Evolutionary conservation across 192 early-diverging fungal genomes (phyloP).

Genomic region (Geranomyces variabilis): DNA sequence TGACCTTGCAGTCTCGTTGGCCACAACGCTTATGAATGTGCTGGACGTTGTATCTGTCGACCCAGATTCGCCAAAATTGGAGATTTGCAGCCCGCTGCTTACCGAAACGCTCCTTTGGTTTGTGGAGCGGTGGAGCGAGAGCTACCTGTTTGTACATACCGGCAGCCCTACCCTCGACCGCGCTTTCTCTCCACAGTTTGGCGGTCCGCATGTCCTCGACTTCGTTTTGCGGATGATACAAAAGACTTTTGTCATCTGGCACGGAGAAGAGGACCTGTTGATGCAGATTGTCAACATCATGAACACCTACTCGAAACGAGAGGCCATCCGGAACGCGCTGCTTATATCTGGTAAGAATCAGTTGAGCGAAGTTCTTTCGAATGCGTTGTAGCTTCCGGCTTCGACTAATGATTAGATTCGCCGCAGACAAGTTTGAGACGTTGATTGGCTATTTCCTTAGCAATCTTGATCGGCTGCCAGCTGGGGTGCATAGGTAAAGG

Average conservation of each 20-base stretch:
- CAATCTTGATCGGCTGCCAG: slow-evolving; percentile 60
- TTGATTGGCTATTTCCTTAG: slow-evolving; percentile 64
- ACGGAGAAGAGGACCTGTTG: slow-evolving; percentile 70
- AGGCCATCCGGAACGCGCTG: slow-evolving; percentile 48
- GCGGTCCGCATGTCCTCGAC: slow-evolving; percentile 60
- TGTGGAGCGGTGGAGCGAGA: slow-evolving; percentile 71
- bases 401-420: not conserved
- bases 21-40: slow-evolving; percentile 52
- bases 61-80: slow-evolving; percentile 44
- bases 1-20: slow-evolving; percentile 57
- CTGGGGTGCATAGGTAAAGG: slow-evolving; percentile 60
- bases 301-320: slow-evolving; percentile 31
- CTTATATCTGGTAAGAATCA: slow-evolving; percentile 43
- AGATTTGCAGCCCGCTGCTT: slow-evolving; percentile 71
- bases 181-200: slow-evolving; percentile 62
- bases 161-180: slow-evolving; percentile 45
- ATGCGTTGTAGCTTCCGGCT: not conserved
- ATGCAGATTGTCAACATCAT: slow-evolving; percentile 37
- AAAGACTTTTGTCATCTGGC: slow-evolving; percentile 70
- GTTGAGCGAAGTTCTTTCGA: not conserved
- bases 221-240: slow-evolving; percentile 64
- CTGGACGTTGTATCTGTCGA: slow-evolving; percentile 60
- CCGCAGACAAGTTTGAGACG: slow-evolving; percentile 31
- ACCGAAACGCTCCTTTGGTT: slow-evolving; percentile 76
- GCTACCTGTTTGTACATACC: slow-evolving; percentile 66